Evolutionary conservation across 2,329 filamentous ascomycete genomes (phyloP).

Genomic region (Aspergillus floridensis): DNA sequence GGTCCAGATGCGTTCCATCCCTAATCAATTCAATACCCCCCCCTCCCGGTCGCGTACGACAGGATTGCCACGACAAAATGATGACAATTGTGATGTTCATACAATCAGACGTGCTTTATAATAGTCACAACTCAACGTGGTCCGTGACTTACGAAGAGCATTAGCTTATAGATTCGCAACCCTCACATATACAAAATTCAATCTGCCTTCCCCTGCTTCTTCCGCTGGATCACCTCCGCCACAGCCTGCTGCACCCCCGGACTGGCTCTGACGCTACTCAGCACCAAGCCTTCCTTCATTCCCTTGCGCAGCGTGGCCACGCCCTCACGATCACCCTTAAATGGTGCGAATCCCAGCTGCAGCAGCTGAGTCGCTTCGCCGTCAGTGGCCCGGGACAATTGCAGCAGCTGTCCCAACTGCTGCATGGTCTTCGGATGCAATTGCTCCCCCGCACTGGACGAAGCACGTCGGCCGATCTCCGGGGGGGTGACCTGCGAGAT

Average conservation of each 20-base stretch:
- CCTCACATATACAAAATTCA: conserved; percentile 7
- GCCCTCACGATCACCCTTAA: conserved; percentile 67
- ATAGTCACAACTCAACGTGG: background rate
- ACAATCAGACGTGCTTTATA: background rate
- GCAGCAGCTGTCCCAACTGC: conserved; percentile 66
- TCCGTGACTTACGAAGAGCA: background rate
- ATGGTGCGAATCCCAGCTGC: conserved; percentile 77
- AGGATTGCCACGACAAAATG: background rate
- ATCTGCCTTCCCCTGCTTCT: conserved; percentile 43
- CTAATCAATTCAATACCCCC: too few species aligned
- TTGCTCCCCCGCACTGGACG: conserved; percentile 29
- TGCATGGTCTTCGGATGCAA: conserved; percentile 53
- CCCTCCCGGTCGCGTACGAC: background rate
- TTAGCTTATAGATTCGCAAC: background rate
- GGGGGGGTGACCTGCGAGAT: conserved; percentile 76
- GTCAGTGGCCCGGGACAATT: conserved; percentile 59
- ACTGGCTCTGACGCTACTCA: conserved; percentile 77
- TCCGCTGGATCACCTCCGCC: conserved; percentile 62
- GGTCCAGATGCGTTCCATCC: too few species aligned
- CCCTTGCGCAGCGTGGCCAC: conserved; percentile 64
- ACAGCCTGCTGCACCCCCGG: conserved; percentile 80
- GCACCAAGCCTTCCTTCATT: conserved; percentile 81
- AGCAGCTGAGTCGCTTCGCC: conserved; percentile 68
- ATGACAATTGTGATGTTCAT: background rate
- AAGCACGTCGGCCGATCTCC: conserved; percentile 46